Percentiles rank a stretch among this genome's conserved stretches.
phyloP scores from a whole-genome alignment of 352 stramenopile genomes.

The Phytopythium aichiense region DNA sequence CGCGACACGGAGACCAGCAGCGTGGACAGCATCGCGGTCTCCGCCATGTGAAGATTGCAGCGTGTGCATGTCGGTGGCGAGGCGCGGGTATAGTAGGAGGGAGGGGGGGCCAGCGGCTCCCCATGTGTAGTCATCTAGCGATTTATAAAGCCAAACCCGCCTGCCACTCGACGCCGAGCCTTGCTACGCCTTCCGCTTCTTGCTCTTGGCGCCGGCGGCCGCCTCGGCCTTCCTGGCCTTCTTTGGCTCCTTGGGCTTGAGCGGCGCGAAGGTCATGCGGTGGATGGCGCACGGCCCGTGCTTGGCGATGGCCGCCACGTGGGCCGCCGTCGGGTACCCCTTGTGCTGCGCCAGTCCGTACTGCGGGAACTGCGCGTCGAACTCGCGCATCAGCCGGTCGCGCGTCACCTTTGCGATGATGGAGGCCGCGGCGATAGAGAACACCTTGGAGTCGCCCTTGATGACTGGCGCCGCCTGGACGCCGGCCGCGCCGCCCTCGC shows the following conservation, averaged over 20 bases:
- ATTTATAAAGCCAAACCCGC: background rate
- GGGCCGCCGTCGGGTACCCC: constrained; percentile 93
- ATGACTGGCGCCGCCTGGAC: constrained; percentile 89
- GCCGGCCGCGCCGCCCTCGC: constrained; percentile 2
- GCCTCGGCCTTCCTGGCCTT: constrained; percentile 9
- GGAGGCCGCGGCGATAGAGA: constrained; percentile 95
- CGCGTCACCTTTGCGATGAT: constrained; percentile 98
- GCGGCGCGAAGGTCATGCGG: constrained; percentile 94
- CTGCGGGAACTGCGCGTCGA: constrained; percentile 90
- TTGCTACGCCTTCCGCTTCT: background rate
- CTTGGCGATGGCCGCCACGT: constrained; percentile 86
- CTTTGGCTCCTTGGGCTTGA: constrained; percentile 76
- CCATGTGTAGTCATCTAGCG: no score
- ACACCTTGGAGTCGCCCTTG: constrained; percentile 95
- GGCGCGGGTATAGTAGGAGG: background rate
- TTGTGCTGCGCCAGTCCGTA: constrained; percentile 97
- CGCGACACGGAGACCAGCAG: constrained; percentile 9
- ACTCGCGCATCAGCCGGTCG: constrained; percentile 96
- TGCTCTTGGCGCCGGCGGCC: background rate
- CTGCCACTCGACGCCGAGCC: background rate
- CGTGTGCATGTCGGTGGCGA: background rate
- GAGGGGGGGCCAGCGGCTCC: background rate
- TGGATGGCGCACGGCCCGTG: constrained; percentile 94
- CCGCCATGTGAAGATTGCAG: background rate
- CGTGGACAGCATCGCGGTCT: constrained; percentile 2